Base-by-base conservation (phyloP, 2,329 filamentous ascomycete species). In the Pseudocercospora macadamiae region DNA sequence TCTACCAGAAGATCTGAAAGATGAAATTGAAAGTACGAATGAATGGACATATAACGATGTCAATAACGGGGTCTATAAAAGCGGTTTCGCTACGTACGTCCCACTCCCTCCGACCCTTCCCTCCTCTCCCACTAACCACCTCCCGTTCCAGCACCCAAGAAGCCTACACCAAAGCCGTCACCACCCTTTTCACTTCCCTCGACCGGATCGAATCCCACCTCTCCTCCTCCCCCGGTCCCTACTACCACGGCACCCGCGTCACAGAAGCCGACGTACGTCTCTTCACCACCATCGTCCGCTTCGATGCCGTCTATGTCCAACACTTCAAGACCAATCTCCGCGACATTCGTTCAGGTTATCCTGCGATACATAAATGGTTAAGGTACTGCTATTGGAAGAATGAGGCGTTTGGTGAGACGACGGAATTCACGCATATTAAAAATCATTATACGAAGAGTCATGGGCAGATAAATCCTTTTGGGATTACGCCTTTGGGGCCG, bases 391-490 rank as follows among this genome's bases (percentile, higher is more conserved):
- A 96, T 79, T 96, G 92, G 92, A 88, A 88, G 66, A 74, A 86
- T 21, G 80, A 86, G 0, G 91, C 91, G 2, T 97, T 96, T 78
- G 79, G 80, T 63, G 85, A 89, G 52, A 95, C 92, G 61, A 96
- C 93, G 19, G 85, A 97, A 75, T 96, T 96, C 74, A 85, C 96
- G 74, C 95, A 99, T 77, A 97, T 97, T 79, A 97, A 96, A 84
- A 89, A 83, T 44, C 86, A 88, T 68, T 88, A 88, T 71, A 88
- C 85, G 2, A 86, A 85, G 78, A 86, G 82, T 64, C 86, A 88
- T 73, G 77, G 73, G 65, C 85, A 87, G 75, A 88, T 88, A 66
- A 88, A 88, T 71, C 83, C 71, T 47, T 82, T 81, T 73, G 77
- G 74, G 62, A 96, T 99, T 71, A 93, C 91, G 21, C 93, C 93